Evolutionary conservation across 1,284 basidiomycete genomes (phyloP).

Genomic region (Ceratobasidium sp.): DNA sequence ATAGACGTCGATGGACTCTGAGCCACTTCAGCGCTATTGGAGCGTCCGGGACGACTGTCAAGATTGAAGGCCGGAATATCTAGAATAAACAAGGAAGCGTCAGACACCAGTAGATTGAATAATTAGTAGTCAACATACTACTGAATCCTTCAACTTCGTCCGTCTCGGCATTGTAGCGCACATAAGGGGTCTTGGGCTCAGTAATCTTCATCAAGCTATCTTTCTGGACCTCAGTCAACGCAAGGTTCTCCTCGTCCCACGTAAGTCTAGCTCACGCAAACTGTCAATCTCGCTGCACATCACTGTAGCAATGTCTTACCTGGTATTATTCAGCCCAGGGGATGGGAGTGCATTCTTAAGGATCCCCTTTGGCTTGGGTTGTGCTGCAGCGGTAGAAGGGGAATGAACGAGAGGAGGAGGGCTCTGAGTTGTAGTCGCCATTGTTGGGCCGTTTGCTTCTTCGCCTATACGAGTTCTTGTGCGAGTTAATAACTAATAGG

Average conservation of each 20-base stretch:
- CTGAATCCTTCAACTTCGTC: conserved; percentile 75
- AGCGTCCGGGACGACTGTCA: conserved; percentile 41
- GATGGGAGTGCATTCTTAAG: conserved; percentile 76
- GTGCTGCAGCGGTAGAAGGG: conserved; percentile 58
- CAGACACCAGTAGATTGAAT: background rate
- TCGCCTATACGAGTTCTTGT: background rate
- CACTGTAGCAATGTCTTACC: background rate
- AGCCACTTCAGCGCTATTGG: conserved; percentile 50
- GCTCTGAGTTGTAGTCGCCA: conserved; percentile 39
- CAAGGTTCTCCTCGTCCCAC: conserved; percentile 94
- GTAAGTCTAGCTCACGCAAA: conserved; percentile 63
- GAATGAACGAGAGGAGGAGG: conserved; percentile 25
- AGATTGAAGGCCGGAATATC: conserved; percentile 49
- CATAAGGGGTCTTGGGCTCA: conserved; percentile 96
- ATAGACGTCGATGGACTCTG: conserved; percentile 29
- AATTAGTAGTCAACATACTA: conserved; percentile 60
- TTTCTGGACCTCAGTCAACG: conserved; percentile 89
- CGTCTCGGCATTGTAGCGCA: conserved; percentile 86
- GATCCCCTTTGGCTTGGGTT: conserved; percentile 81
- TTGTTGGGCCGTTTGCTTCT: background rate
- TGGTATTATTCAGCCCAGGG: conserved; percentile 24
- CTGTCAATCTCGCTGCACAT: background rate
- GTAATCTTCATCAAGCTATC: conserved; percentile 97
- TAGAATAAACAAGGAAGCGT: conserved; percentile 11
- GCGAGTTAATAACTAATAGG: background rate